These are phyloP conservation scores for Endocladia muricata DNA, from an alignment of 31 red algal species.

Conservation along the genomic window DNA sequence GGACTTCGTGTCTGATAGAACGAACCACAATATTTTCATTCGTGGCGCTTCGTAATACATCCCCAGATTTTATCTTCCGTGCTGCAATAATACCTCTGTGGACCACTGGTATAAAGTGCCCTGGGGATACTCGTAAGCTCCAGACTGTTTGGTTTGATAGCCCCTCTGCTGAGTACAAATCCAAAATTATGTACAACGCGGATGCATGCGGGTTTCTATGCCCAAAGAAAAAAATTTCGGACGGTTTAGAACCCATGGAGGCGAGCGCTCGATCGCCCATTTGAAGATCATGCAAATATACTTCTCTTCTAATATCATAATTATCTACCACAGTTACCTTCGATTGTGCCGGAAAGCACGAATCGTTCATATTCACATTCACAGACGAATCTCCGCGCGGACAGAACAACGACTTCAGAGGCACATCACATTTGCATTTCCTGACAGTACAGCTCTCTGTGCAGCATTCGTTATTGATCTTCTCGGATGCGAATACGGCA, in stretches of 20 bases:
- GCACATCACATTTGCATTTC: constrained; percentile 38
- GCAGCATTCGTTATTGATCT: constrained; percentile 40
- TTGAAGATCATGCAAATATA: constrained; percentile 25
- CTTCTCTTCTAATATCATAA: background rate
- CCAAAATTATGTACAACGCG: background rate
- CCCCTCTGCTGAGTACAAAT: background rate
- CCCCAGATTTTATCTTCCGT: constrained; percentile 20
- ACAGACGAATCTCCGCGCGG: constrained; percentile 13
- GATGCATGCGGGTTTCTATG: constrained; percentile 14
- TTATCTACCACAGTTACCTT: constrained; percentile 9
- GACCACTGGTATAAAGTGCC: constrained; percentile 41
- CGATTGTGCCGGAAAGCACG: constrained; percentile 56
- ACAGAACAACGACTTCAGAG: constrained; percentile 27
- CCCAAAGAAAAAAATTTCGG: constrained; percentile 50
- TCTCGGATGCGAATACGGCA: constrained; percentile 19
- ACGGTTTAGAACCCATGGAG: background rate
- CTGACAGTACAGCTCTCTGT: constrained; percentile 16
- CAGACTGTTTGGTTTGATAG: background rate
- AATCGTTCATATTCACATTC: constrained; percentile 37
- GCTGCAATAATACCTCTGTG: constrained; percentile 34
- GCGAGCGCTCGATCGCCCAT: constrained; percentile 21
- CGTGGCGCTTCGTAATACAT: constrained; percentile 32
- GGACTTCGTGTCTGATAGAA: constrained; percentile 1
- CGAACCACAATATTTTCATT: constrained; percentile 17
- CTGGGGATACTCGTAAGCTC: constrained; percentile 19